Conservation (phyloP, 257 asterid genomes). For the Eucommia ulmoides region DNA sequence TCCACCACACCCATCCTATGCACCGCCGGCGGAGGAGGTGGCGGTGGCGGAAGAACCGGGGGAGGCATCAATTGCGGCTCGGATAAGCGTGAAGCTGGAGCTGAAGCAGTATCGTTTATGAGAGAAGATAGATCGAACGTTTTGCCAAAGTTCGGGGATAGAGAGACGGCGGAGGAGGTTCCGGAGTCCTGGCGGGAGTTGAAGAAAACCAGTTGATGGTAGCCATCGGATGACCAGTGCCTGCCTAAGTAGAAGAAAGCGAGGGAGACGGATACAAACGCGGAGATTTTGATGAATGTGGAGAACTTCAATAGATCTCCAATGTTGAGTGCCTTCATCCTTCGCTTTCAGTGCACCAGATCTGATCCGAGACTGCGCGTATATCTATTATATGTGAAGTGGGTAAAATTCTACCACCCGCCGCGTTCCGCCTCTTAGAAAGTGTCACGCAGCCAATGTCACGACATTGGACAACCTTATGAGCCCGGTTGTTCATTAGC, state of each 20-base stretch:
- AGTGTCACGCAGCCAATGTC: too few relatives aligned
- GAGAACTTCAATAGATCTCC: constrained; percentile 46
- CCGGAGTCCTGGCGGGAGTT: constrained; percentile 27
- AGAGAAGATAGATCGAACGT: constrained; percentile 31
- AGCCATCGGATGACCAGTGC: constrained; percentile 43
- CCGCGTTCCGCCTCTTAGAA: too few relatives aligned
- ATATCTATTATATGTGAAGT: too few relatives aligned
- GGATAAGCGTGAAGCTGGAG: too few relatives aligned
- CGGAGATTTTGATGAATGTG: constrained; percentile 29
- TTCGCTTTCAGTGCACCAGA: not conserved
- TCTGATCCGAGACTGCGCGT: too few relatives aligned
- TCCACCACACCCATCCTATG: constrained; percentile 84
- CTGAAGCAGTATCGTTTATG: constrained; percentile 22
- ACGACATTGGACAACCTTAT: too few relatives aligned
- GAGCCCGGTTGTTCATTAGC: too few relatives aligned
- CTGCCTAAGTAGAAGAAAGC: constrained; percentile 60
- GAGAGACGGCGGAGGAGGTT: constrained; percentile 18
- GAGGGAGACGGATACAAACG: constrained; percentile 37
- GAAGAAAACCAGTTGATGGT: constrained; percentile 58
- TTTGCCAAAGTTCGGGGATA: constrained; percentile 53
- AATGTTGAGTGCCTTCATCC: constrained; percentile 33
- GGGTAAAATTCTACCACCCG: too few relatives aligned
- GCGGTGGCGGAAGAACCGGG: constrained; percentile 18
- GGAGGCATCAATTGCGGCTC: too few relatives aligned
- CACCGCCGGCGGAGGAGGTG: constrained; percentile 37